These are phyloP conservation scores for Fraxinus excelsior DNA, from an alignment of 257 asterid species.

Conservation along the genomic window DNA sequence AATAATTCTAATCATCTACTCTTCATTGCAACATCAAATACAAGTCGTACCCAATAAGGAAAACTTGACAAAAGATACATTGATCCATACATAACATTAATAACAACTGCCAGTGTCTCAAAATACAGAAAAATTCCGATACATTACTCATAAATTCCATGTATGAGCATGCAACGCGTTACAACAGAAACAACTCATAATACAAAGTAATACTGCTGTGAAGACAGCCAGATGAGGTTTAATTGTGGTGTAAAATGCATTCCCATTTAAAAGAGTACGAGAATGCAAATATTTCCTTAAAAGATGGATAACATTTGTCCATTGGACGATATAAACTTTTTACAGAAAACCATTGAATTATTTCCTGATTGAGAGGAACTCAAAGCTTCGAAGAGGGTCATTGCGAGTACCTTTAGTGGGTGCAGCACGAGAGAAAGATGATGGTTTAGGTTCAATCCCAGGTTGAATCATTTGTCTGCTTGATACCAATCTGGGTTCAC, in stretches of 20 bases:
- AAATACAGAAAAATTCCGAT: conserved; percentile 34
- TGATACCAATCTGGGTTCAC: conserved; percentile 48
- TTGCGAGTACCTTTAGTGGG: conserved; percentile 59
- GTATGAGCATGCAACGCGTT: conserved; percentile 41
- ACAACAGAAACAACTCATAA: conserved; percentile 38
- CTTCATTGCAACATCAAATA: not conserved
- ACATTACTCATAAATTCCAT: conserved; percentile 37
- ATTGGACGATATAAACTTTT: conserved; percentile 34
- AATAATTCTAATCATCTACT: not conserved
- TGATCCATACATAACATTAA: conserved; percentile 4
- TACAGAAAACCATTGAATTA: conserved; percentile 21
- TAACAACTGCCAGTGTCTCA: conserved; percentile 19
- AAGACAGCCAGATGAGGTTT: conserved; percentile 25
- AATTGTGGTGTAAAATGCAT: conserved; percentile 28
- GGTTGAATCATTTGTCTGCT: conserved; percentile 64
- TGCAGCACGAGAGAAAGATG: conserved; percentile 59
- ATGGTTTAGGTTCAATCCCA: conserved; percentile 49
- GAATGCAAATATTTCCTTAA: conserved; percentile 25
- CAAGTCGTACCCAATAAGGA: not conserved
- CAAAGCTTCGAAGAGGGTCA: conserved; percentile 90
- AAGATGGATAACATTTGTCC: conserved; percentile 23
- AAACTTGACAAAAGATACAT: not conserved
- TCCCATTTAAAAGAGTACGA: conserved; percentile 45
- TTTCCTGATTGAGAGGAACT: conserved; percentile 66
- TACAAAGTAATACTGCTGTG: conserved; percentile 19